Evolutionary conservation across 257 asterid genomes (phyloP).

Genomic region (Capsicum baccatum): DNA sequence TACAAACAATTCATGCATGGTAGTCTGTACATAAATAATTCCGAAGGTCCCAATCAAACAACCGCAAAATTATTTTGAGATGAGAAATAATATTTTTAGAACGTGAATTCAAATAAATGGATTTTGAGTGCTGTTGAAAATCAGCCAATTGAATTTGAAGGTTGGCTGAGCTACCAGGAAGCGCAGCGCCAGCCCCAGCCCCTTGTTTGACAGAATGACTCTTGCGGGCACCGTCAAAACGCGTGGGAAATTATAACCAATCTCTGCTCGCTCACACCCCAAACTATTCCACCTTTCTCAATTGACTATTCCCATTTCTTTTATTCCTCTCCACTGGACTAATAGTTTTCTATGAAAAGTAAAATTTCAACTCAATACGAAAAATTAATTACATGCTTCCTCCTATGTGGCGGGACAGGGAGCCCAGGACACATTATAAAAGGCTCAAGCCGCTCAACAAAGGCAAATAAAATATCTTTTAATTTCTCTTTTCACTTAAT

Average conservation of each 20-base stretch:
- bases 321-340: background rate
- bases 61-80: background rate
- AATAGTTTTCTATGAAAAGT: background rate
- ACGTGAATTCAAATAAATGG: background rate
- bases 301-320: background rate
- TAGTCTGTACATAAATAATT: too few relatives aligned
- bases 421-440: background rate
- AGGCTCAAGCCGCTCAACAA: background rate
- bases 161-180: background rate
- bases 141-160: too few relatives aligned
- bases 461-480: too few relatives aligned
- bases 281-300: background rate
- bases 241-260: constrained; percentile 24
- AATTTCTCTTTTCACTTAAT: too few relatives aligned
- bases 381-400: background rate
- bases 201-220: background rate
- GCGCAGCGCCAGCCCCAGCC: background rate
- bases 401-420: background rate
- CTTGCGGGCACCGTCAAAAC: constrained; percentile 26
- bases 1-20: too few relatives aligned
- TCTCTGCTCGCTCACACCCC: constrained; percentile 4
- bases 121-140: too few relatives aligned
- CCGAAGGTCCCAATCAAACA: too few relatives aligned
- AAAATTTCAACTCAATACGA: background rate
- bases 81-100: too few relatives aligned